Percentiles rank a stretch among this genome's conserved stretches.
These are phyloP conservation scores for Mycena metata DNA, from an alignment of 768 basidiomycete genomes.

Conservation along the genomic window DNA sequence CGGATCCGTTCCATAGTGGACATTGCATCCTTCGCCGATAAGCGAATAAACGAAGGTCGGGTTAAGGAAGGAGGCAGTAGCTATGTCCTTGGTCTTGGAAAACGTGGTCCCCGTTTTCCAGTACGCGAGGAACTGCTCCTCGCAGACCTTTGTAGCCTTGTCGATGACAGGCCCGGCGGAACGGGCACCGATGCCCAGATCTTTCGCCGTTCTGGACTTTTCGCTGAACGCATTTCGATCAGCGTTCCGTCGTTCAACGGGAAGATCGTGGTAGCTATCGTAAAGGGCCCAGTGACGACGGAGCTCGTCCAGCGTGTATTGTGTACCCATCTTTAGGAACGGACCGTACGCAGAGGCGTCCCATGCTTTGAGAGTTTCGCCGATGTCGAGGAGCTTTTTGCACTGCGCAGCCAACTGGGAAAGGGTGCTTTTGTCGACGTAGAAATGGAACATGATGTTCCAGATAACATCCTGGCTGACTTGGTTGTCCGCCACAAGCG, in stretches of 20 bases:
- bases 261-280: constrained; percentile 40
- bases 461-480: background rate
- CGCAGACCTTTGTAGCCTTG: constrained; percentile 30
- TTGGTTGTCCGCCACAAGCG: constrained; percentile 55
- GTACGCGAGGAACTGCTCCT: constrained; percentile 47
- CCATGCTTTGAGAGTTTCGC: constrained; percentile 55
- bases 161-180: constrained; percentile 55
- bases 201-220: constrained; percentile 32
- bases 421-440: constrained; percentile 53
- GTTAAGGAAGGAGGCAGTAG: constrained; percentile 51
- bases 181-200: constrained; percentile 37
- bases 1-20: constrained; percentile 62
- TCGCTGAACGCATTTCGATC: constrained; percentile 3
- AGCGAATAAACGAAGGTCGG: constrained; percentile 61
- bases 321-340: constrained; percentile 54
- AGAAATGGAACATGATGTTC: constrained; percentile 63
- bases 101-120: constrained; percentile 58
- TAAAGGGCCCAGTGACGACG: constrained; percentile 58
- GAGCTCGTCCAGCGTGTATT: constrained; percentile 54
- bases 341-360: constrained; percentile 52
- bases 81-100: constrained; percentile 12
- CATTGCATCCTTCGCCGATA: constrained; percentile 52
- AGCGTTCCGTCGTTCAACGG: constrained; percentile 41
- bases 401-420: constrained; percentile 55
- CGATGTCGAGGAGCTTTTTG: constrained; percentile 51